Percentiles rank a stretch among this genome's conserved stretches.
Evolutionary conservation across 768 basidiomycete genomes (phyloP).

Genomic region (Auriscalpium microsporum): DNA sequence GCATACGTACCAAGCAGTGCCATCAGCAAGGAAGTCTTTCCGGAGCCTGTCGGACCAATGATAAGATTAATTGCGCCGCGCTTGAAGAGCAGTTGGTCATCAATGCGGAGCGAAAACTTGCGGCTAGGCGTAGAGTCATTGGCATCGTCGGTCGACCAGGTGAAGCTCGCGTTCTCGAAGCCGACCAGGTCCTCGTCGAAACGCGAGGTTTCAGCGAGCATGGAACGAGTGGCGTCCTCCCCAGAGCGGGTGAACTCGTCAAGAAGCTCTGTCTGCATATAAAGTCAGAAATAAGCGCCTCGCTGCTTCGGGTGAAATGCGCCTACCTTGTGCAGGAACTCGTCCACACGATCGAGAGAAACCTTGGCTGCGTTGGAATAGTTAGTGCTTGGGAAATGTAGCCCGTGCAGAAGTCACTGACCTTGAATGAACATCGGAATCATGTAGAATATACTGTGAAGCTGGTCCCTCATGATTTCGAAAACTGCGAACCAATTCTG

Average conservation of each 20-base stretch:
- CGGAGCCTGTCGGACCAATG: slow-evolving; percentile 48
- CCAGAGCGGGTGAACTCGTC: slow-evolving; percentile 18
- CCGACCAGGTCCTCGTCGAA: slow-evolving; percentile 30
- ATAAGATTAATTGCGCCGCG: slow-evolving; percentile 46
- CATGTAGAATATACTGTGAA: slow-evolving; percentile 17
- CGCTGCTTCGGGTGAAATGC: not conserved
- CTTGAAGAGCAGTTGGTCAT: slow-evolving; percentile 47
- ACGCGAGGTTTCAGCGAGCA: slow-evolving; percentile 10
- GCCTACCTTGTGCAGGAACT: slow-evolving; percentile 27
- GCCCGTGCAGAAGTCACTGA: not conserved
- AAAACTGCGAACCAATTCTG: slow-evolving; percentile 24
- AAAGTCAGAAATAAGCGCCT: not conserved
- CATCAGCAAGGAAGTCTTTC: slow-evolving; percentile 64
- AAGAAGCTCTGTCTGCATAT: slow-evolving; percentile 24
- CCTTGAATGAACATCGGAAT: slow-evolving; percentile 17
- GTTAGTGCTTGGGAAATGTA: not conserved
- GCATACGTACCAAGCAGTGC: slow-evolving; percentile 36
- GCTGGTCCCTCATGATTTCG: slow-evolving; percentile 30
- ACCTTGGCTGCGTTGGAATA: slow-evolving; percentile 22
- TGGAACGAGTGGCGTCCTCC: slow-evolving; percentile 3
- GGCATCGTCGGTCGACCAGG: slow-evolving; percentile 37
- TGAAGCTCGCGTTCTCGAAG: slow-evolving; percentile 45
- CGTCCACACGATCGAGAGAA: slow-evolving; percentile 30
- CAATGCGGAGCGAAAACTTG: slow-evolving; percentile 41
- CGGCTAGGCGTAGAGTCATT: slow-evolving; percentile 29